These are phyloP conservation scores for Saitozyma podzolica DNA, from an alignment of 768 basidiomycete genomes.

Conservation along the genomic window DNA sequence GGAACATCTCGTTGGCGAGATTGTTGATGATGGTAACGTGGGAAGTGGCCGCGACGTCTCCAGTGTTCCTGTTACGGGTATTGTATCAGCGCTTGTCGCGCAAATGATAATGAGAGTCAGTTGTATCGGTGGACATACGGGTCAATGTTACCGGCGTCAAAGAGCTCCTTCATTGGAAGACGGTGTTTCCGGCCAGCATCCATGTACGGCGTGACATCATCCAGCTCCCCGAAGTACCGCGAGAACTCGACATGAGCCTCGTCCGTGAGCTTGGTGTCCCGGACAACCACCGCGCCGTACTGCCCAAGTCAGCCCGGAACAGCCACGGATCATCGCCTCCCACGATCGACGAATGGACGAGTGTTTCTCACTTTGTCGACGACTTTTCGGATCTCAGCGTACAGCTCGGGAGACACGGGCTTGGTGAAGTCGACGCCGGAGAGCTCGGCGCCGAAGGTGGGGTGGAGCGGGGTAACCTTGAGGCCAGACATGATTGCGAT, in stretches of 20 bases:
- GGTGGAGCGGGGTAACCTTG: constrained; percentile 36
- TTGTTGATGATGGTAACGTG: constrained; percentile 43
- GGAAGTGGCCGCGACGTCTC: constrained; percentile 37
- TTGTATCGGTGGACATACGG: constrained; percentile 8
- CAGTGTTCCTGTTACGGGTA: constrained; percentile 1
- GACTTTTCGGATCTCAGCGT: constrained; percentile 17
- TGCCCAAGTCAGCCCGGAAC: constrained; percentile 6
- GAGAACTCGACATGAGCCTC: constrained; percentile 39
- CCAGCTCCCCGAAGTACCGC: constrained; percentile 39
- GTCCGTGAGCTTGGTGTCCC: constrained; percentile 46
- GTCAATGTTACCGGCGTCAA: constrained; percentile 45
- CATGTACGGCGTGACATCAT: constrained; percentile 24
- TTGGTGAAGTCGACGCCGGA: constrained; percentile 44
- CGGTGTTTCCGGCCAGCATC: constrained; percentile 36
- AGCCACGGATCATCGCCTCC: background rate
- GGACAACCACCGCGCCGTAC: constrained; percentile 44
- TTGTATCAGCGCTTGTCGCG: background rate
- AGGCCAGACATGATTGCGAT: background rate
- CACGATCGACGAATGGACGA: background rate
- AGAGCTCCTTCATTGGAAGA: constrained; percentile 35
- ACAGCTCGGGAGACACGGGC: constrained; percentile 33
- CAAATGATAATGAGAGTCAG: background rate
- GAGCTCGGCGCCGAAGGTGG: constrained; percentile 42
- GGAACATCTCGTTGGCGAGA: constrained; percentile 30
- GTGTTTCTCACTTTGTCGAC: constrained; percentile 1